Evolutionary conservation across 2,329 filamentous ascomycete genomes (phyloP).

Genomic region (Neonectria magnoliae): DNA sequence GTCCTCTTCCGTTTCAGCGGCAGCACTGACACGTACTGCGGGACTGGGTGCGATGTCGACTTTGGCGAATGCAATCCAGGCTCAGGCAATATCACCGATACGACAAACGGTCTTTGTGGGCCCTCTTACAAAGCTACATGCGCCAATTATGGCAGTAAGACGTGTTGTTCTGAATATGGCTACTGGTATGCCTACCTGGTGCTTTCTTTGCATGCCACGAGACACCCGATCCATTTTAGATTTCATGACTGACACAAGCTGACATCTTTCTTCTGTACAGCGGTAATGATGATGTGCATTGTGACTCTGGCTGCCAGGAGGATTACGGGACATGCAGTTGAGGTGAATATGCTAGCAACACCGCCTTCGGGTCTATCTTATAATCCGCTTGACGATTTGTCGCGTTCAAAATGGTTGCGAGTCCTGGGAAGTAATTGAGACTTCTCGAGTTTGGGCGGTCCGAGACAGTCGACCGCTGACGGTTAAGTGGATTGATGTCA

Average conservation of each 20-base stretch:
- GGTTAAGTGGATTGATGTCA: not conserved
- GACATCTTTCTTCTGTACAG: not conserved
- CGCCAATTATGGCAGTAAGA: slow-evolving; percentile 11
- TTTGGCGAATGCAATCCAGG: slow-evolving; percentile 7
- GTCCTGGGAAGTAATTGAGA: not conserved
- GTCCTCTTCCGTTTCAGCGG: slow-evolving; percentile 36
- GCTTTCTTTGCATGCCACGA: not conserved
- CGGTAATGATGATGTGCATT: slow-evolving; percentile 32
- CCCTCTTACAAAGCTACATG: slow-evolving; percentile 11
- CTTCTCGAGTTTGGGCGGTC: not conserved
- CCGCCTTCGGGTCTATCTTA: not conserved
- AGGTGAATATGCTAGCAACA: not conserved
- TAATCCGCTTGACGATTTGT: not conserved
- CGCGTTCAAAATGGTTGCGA: not conserved
- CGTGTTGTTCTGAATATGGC: slow-evolving; percentile 50
- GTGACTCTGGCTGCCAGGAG: slow-evolving; percentile 45
- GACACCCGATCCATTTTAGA: not conserved
- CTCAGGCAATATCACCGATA: slow-evolving; percentile 1
- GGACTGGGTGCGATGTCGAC: slow-evolving; percentile 12
- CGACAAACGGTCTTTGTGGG: slow-evolving; percentile 16
- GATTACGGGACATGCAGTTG: slow-evolving; percentile 44
- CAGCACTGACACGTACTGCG: slow-evolving; percentile 24
- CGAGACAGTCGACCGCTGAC: not conserved
- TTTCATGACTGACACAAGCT: slow-evolving; percentile 11
- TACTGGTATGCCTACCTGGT: slow-evolving; percentile 44